Conservation (phyloP, 78 protist genomes). For the Dictyostelium firmibasis region DNA sequence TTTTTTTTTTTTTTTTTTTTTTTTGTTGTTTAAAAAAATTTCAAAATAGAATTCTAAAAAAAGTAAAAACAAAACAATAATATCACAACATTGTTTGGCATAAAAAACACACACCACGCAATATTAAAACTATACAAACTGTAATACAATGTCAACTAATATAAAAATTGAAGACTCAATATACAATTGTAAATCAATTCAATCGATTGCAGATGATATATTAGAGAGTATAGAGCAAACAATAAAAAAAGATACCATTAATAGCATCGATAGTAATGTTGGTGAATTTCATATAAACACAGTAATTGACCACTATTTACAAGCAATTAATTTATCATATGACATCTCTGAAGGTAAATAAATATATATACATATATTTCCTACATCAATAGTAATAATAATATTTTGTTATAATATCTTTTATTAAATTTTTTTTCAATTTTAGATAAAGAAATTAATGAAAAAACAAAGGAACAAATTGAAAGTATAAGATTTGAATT, state of each 20-base stretch:
- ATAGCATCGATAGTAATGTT: neutral
- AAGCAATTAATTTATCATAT: neutral
- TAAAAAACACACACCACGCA: neutral
- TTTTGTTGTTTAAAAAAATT: neutral
- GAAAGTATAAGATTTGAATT: neutral
- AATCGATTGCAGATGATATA: neutral
- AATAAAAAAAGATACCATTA: neutral
- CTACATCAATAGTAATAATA: too few relatives aligned
- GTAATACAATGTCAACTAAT: neutral
- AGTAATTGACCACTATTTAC: neutral
- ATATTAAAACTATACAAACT: neutral
- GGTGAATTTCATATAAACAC: neutral
- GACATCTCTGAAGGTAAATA: neutral
- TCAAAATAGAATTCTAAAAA: neutral
- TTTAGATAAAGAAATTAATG: neutral
- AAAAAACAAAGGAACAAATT: neutral
- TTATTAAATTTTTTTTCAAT: too few relatives aligned
- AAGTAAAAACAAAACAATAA: neutral
- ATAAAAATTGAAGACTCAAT: neutral
- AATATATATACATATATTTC: too few relatives aligned
- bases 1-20: neutral
- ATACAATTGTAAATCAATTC: neutral
- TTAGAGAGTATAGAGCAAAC: neutral
- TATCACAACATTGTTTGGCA: neutral
- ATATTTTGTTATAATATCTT: too few relatives aligned